A percentile compares a stretch with the other conserved stretches of the same genome.
Conservation (phyloP, 768 basidiomycete genomes). For the Leccinum truebloodii region DNA sequence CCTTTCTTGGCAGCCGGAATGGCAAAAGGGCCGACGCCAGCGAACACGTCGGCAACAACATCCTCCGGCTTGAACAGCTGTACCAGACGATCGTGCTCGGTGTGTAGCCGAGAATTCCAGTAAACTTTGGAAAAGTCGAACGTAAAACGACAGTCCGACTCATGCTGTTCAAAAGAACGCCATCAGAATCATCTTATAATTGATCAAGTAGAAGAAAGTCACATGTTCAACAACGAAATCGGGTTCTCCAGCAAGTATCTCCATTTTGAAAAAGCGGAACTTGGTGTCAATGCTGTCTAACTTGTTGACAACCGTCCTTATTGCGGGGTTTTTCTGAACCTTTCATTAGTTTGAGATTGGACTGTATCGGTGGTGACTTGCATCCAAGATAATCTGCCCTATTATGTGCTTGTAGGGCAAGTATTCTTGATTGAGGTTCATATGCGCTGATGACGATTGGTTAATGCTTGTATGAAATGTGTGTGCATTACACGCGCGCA, state of each 20-base stretch:
- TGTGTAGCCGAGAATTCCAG: constrained; percentile 95
- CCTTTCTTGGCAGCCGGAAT: constrained; percentile 92
- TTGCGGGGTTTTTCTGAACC: constrained; percentile 76
- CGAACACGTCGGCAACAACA: constrained; percentile 91
- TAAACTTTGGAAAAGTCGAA: constrained; percentile 97
- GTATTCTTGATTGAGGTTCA: constrained; percentile 90
- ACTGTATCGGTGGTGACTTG: constrained; percentile 37
- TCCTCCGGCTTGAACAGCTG: constrained; percentile 68
- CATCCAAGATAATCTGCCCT: constrained; percentile 90
- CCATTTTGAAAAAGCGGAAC: constrained; percentile 97
- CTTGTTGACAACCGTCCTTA: constrained; percentile 95
- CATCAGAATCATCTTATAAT: background rate
- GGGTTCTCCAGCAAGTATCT: constrained; percentile 88
- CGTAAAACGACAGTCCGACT: constrained; percentile 82
- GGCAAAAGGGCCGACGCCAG: constrained; percentile 96
- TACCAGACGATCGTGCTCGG: constrained; percentile 89
- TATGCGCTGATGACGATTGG: constrained; percentile 60
- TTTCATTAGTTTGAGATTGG: constrained; percentile 10
- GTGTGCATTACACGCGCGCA: constrained; percentile 35
- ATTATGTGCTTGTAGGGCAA: constrained; percentile 89
- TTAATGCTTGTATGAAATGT: constrained; percentile 1
- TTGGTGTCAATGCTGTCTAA: constrained; percentile 79
- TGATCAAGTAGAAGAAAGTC: constrained; percentile 27
- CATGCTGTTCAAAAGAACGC: constrained; percentile 51
- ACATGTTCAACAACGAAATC: constrained; percentile 89